Evolutionary conservation across 345 rosid species (phyloP).

Genomic region (Adansonia digitata): DNA sequence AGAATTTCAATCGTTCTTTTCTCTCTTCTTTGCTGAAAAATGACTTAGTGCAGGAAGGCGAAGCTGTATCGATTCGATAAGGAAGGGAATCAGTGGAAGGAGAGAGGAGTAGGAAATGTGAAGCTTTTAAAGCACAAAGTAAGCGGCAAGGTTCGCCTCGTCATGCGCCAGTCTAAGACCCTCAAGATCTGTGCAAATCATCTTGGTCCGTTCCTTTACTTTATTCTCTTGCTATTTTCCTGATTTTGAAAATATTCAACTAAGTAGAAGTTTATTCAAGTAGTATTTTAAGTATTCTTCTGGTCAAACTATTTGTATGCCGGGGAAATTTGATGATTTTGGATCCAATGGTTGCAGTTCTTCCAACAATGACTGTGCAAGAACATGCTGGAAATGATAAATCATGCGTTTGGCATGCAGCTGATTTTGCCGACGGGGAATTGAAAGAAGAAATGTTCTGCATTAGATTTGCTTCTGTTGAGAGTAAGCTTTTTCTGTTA

Average conservation of each 20-base stretch:
- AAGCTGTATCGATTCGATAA: too few species aligned
- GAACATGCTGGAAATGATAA: constrained; percentile 50
- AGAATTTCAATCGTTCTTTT: too few species aligned
- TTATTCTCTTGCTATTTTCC: background rate
- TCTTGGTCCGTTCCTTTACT: constrained; percentile 32
- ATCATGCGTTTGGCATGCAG: constrained; percentile 47
- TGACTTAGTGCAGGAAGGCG: constrained; percentile 33
- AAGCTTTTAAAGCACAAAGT: background rate
- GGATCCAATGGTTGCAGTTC: constrained; percentile 20
- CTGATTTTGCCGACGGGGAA: constrained; percentile 45
- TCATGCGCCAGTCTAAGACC: background rate
- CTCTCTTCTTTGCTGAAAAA: background rate
- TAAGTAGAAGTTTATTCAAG: background rate
- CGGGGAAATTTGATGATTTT: too few species aligned
- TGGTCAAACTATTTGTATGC: too few species aligned
- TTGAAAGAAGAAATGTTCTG: constrained; percentile 52
- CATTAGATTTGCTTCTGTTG: constrained; percentile 45
- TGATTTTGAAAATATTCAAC: background rate
- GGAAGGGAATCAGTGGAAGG: too few species aligned
- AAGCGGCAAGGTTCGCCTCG: background rate
- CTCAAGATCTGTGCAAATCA: constrained; percentile 71
- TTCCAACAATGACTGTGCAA: constrained; percentile 31
- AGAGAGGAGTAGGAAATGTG: constrained; percentile 38
- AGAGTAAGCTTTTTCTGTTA: constrained; percentile 35
- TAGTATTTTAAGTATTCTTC: background rate